A percentile compares a stretch with the other conserved stretches of the same genome.
These are phyloP conservation scores for Xylariaceae sp. DNA, from an alignment of 2,329 filamentous ascomycete genomes.

Conservation along the genomic window DNA sequence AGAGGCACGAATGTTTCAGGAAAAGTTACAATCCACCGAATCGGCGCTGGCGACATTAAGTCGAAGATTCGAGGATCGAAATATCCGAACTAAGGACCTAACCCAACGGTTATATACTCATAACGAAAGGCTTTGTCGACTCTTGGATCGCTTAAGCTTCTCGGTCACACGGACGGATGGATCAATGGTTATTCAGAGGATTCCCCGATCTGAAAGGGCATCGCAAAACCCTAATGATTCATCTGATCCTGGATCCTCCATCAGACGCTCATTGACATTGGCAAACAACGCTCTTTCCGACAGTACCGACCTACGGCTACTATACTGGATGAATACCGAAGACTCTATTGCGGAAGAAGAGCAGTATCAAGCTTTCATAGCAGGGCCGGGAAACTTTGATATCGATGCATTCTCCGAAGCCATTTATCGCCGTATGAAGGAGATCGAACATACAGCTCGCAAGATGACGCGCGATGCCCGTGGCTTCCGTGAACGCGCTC, in stretches of 20 bases:
- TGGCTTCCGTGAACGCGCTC: conserved; percentile 81
- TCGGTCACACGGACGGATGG: conserved; percentile 70
- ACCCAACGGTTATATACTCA: conserved; percentile 79
- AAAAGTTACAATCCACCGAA: conserved; percentile 56
- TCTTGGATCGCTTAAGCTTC: conserved; percentile 85
- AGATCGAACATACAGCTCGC: conserved; percentile 86
- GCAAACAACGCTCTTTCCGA: conserved; percentile 54
- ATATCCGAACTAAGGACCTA: conserved; percentile 72
- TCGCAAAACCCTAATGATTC: conserved; percentile 56
- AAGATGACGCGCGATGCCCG: conserved; percentile 90
- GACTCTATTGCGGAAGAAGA: conserved; percentile 63
- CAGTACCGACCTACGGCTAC: conserved; percentile 63
- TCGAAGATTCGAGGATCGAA: conserved; percentile 63
- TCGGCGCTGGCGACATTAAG: conserved; percentile 48
- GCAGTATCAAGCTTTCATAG: conserved; percentile 71
- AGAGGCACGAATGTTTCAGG: conserved; percentile 65
- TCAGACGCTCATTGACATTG: conserved; percentile 52
- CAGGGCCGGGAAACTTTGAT: conserved; percentile 72
- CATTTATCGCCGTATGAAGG: conserved; percentile 83
- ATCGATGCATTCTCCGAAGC: conserved; percentile 80
- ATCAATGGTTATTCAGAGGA: conserved; percentile 69
- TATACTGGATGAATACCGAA: conserved; percentile 76
- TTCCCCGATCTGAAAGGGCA: conserved; percentile 56
- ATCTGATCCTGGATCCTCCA: conserved; percentile 50
- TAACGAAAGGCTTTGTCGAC: conserved; percentile 74